Evolutionary conservation across 2,329 filamentous ascomycete species (phyloP), one percentile per base, ranked within the genome.

Genomic region (Chaetomiaceae sp.): DNA sequence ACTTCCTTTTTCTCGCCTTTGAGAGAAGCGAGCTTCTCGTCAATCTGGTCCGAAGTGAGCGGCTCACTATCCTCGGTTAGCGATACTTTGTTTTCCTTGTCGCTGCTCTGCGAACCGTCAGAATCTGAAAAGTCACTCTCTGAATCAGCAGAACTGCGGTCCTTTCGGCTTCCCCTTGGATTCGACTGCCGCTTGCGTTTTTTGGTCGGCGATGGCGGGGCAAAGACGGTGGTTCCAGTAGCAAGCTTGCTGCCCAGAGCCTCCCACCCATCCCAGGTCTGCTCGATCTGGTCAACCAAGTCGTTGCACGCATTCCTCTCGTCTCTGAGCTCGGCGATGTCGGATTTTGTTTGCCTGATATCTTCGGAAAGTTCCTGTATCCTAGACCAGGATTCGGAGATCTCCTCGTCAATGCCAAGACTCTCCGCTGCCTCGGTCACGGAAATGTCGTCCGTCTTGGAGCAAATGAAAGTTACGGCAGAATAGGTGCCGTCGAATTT

Each of bases 361-460:
- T 27, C 30, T 19, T 38, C 36, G 3, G 45, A 20, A 3, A 48
- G 34, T 19, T 40, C 20, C 14, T 47, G 42, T 7, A 54, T 43
- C 20, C 34, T 32, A 4, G 34, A 3, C 44, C 49, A 53, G 15
- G 48, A 47, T 11, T 51, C 44, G 3, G 40, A 45, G 20, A 55
- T 49, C 42, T 55, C 41, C 4, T 51, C 43, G 8, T 55, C 54
- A 9, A 57, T 38, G 12, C 48, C 49, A 7, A 58, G 47, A 34
- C 51, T 54, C 39, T 57, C 53, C 12, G 49, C 48, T 3, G 57
- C 58, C 34, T 63, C 59, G 2, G 48, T 53, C 9, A 62, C 44
- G 1, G 52, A 49, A 3, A 82, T 78, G 38, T 82, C 76, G 53
- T 83, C 80, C 1, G 76, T 79, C 56, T 83, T 83, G 14, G 70